phyloP scores from a whole-genome alignment of 352 stramenopile genomes.

The Phytophthora boehmeriae region DNA sequence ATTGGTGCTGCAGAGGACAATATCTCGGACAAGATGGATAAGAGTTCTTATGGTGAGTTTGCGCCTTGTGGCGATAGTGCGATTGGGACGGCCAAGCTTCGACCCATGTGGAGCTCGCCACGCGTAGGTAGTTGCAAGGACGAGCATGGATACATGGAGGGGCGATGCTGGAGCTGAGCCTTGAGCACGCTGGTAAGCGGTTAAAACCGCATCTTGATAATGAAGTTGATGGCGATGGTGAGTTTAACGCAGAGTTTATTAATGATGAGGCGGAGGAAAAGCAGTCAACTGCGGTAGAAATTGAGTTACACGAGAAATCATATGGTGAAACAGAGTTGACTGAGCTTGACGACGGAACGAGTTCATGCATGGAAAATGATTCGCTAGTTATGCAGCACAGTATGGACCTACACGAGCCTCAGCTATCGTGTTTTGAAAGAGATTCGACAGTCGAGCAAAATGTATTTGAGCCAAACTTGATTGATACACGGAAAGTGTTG shows the following conservation, averaged over 20 bases:
- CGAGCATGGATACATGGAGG: slow-evolving; percentile 30
- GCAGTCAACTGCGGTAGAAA: slow-evolving; percentile 9
- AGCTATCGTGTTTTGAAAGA: slow-evolving; percentile 4
- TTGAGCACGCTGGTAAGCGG: slow-evolving; percentile 28
- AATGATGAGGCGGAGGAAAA: slow-evolving; percentile 17
- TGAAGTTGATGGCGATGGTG: slow-evolving; percentile 43
- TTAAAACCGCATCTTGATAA: slow-evolving; percentile 32
- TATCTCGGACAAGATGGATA: slow-evolving; percentile 23
- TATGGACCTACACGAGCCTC: not conserved
- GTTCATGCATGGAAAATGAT: slow-evolving; percentile 1
- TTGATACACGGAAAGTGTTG: too few relatives aligned
- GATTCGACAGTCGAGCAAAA: slow-evolving; percentile 11
- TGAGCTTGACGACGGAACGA: not conserved
- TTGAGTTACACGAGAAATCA: slow-evolving; percentile 21
- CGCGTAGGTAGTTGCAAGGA: slow-evolving; percentile 14
- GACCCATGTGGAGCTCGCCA: slow-evolving; percentile 20
- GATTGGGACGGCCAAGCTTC: slow-evolving; percentile 21
- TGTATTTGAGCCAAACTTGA: slow-evolving; percentile 24
- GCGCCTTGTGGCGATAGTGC: slow-evolving; percentile 17
- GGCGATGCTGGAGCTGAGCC: slow-evolving; percentile 28
- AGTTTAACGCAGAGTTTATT: slow-evolving; percentile 31
- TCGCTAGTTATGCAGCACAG: not conserved
- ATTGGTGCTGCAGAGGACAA: slow-evolving; percentile 20
- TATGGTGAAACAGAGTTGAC: slow-evolving; percentile 16
- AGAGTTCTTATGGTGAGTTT: slow-evolving; percentile 29